phyloP scores from a whole-genome alignment of 345 rosid species.

The Gynandropsis gynandra region DNA sequence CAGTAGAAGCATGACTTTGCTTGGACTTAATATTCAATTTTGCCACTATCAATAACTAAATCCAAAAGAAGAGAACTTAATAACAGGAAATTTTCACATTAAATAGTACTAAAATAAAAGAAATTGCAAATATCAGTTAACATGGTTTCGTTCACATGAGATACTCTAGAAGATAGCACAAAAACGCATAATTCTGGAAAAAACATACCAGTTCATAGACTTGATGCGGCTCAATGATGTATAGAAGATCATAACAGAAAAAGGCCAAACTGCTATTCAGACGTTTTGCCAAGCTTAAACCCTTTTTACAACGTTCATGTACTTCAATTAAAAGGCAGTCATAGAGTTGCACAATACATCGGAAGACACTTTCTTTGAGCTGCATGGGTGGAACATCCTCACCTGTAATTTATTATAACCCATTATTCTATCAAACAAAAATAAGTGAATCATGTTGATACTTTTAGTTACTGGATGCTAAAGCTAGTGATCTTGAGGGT shows the following conservation, averaged over 20 bases:
- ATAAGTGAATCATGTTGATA: too few relatives aligned
- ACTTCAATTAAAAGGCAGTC: slow-evolving; percentile 98
- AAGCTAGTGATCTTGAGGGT: too few relatives aligned
- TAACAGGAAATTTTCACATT: not conserved
- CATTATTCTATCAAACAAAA: too few relatives aligned
- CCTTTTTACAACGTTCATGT: slow-evolving; percentile 97
- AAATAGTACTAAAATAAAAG: not conserved
- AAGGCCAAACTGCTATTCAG: slow-evolving; percentile 97
- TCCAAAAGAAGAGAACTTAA: not conserved
- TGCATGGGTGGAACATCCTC: slow-evolving; percentile 99
- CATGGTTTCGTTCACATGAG: slow-evolving; percentile 7
- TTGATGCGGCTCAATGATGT: slow-evolving; percentile 92
- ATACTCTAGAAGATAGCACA: slow-evolving; percentile 8
- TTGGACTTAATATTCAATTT: not conserved
- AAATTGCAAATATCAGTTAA: slow-evolving; percentile 2
- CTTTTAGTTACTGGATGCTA: too few relatives aligned
- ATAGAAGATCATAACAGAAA: slow-evolving; percentile 94
- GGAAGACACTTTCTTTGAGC: slow-evolving; percentile 89
- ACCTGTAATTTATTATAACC: too few relatives aligned
- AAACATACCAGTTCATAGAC: slow-evolving; percentile 88
- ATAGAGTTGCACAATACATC: slow-evolving; percentile 82
- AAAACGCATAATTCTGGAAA: not conserved
- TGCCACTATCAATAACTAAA: slow-evolving; percentile 2
- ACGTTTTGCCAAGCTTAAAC: slow-evolving; percentile 87
- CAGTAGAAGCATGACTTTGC: slow-evolving; percentile 11